phyloP scores from a whole-genome alignment of 2,329 filamentous ascomycete genomes.

The Leptoxyphium fumago region DNA sequence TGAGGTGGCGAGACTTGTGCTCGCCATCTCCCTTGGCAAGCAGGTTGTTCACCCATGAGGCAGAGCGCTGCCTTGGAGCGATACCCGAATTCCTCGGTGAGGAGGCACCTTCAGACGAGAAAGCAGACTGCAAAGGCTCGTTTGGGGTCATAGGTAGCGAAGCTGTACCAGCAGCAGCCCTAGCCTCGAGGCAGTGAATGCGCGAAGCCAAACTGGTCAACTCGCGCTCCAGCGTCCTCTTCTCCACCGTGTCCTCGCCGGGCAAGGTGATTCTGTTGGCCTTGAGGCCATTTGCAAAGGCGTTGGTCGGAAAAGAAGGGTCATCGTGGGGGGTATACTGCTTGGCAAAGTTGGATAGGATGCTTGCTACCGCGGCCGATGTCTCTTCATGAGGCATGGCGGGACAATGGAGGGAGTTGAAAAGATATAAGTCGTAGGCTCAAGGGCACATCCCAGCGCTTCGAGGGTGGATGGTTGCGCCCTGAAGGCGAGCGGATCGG shows the following conservation, averaged over 20 bases:
- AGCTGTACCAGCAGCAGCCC: slow-evolving; percentile 38
- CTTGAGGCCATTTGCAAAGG: slow-evolving; percentile 37
- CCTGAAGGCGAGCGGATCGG: not conserved
- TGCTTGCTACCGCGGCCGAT: slow-evolving; percentile 20
- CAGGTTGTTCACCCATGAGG: slow-evolving; percentile 36
- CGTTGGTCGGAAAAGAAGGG: slow-evolving; percentile 29
- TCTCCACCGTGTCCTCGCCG: slow-evolving; percentile 59
- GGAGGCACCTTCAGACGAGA: slow-evolving; percentile 42
- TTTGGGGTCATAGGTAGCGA: slow-evolving; percentile 66
- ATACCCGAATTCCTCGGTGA: slow-evolving; percentile 15
- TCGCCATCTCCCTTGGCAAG: slow-evolving; percentile 39
- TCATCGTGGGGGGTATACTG: slow-evolving; percentile 29
- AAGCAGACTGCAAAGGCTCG: slow-evolving; percentile 41
- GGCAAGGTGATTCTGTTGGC: slow-evolving; percentile 52
- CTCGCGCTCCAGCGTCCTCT: slow-evolving; percentile 68
- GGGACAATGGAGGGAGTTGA: not conserved
- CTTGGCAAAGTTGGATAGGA: slow-evolving; percentile 35
- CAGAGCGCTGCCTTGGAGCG: slow-evolving; percentile 20
- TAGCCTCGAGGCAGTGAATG: slow-evolving; percentile 69
- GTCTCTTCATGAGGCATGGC: slow-evolving; percentile 19
- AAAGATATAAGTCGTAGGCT: not conserved
- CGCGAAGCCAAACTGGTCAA: slow-evolving; percentile 63
- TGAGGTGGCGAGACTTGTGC: slow-evolving; percentile 40
- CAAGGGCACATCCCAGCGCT: not conserved
- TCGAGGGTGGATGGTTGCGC: not conserved